Conservation (phyloP, 495 filamentous ascomycete species). For the Geopyxis carbonaria region DNA sequence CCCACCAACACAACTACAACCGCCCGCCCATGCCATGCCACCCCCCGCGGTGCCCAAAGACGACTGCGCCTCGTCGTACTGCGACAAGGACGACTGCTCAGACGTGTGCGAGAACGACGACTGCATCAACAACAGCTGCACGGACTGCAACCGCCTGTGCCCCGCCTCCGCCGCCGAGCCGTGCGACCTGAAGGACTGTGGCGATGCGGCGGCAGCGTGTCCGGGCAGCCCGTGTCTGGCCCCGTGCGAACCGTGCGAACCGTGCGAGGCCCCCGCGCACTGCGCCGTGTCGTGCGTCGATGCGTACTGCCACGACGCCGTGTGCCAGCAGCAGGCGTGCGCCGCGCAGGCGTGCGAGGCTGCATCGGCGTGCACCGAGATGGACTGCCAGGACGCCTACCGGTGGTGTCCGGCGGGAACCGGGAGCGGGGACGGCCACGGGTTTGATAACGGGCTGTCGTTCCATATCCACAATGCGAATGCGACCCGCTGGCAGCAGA, state of each 20-base stretch:
- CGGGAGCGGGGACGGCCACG: background rate
- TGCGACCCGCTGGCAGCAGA: constrained; percentile 2
- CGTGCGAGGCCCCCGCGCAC: background rate
- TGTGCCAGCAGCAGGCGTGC: background rate
- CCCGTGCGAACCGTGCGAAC: background rate
- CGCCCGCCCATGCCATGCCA: too few relatives aligned
- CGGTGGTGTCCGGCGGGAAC: background rate
- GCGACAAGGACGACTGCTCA: too few relatives aligned
- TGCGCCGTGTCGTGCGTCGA: background rate
- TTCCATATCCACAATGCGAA: constrained; percentile 9
- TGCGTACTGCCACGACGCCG: background rate
- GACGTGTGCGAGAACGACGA: too few relatives aligned
- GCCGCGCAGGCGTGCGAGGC: background rate
- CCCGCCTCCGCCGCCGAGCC: background rate
- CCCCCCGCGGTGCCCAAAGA: too few relatives aligned
- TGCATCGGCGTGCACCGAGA: constrained; percentile 1
- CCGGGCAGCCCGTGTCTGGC: constrained; percentile 1
- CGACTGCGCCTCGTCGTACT: too few relatives aligned
- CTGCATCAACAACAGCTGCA: background rate
- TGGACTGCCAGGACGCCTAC: background rate
- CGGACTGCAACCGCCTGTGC: constrained; percentile 1
- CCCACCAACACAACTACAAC: too few relatives aligned
- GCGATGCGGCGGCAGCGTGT: background rate
- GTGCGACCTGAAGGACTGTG: constrained; percentile 1
- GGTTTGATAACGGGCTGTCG: background rate